Base-by-base conservation (phyloP, 1,284 basidiomycete species). In the Mycena citricolor region DNA sequence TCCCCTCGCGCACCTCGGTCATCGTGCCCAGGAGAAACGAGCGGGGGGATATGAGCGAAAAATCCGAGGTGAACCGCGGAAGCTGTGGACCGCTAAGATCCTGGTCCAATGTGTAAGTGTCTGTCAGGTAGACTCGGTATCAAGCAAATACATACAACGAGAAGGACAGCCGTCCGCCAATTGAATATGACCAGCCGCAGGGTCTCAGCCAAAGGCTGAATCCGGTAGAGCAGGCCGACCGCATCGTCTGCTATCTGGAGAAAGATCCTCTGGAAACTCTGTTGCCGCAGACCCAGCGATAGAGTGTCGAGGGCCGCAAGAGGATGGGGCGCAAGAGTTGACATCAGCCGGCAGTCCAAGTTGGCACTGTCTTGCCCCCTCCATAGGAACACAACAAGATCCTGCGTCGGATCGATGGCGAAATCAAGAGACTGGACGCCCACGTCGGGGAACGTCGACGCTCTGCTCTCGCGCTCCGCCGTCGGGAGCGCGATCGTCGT, bases 341-440 rank as follows among this genome's bases (percentile, higher is more conserved):
- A 39, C 21, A 49, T n/a, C 6, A 42, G n/a, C 4, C 42, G 47
- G 13, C 31, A 29, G 16, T 32, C 37, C 7, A 49, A 32, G 31
- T 36, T 36, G 2, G 37, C 47, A 8, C 17, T 24, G 8, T 39
- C 29, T 5, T 11, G 20, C 11, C 23, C 21, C 14, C 31, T 36
- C 33, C 44, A 37, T 10, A 49, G 19, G 19, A 44, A 44, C 6
- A 44, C 33, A 2, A 49, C 42, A 7, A 49, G 28, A 23, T 49
- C 47, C 28, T 44, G 47, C 20, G 47, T 44, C 3, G 47, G 47
- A 28, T 49, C 47, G 42, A 49, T 44, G 8, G 42, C 37, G 20
- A 49, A 49, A 24, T 49, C 44, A 20, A 43, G 39, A 2, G 32
- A 46, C n/a, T 45, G 19, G 4, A 46, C 12, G 22, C 47, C 47